These are phyloP conservation scores for Dendryphion nanum DNA, from an alignment of 2,329 filamentous ascomycete genomes.

Conservation along the genomic window DNA sequence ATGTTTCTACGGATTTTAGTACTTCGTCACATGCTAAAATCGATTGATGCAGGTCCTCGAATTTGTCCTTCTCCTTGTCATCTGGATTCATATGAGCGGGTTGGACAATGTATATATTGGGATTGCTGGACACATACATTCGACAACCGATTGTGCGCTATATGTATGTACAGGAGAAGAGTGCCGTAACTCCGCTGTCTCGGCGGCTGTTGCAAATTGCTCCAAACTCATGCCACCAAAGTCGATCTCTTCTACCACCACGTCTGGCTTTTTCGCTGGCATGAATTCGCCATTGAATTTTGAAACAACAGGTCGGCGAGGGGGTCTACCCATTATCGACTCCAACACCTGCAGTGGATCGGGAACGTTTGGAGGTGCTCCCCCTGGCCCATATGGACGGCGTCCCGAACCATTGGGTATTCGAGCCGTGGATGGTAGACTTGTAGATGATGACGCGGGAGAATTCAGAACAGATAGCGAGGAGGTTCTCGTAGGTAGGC, in stretches of 20 bases:
- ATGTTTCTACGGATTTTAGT: conserved; percentile 86
- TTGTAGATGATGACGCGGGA: conserved; percentile 73
- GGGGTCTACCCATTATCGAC: conserved; percentile 52
- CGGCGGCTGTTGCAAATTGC: conserved; percentile 60
- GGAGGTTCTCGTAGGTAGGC: conserved; percentile 69
- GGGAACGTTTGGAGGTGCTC: conserved; percentile 54
- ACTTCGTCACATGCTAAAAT: conserved; percentile 91
- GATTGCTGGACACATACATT: conserved; percentile 61
- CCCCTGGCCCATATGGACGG: conserved; percentile 55
- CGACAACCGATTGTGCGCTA: conserved; percentile 64
- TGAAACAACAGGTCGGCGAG: conserved; percentile 21
- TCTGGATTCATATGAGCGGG: conserved; percentile 50
- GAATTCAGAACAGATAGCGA: conserved; percentile 68
- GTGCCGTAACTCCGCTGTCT: conserved; percentile 28
- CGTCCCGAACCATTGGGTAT: conserved; percentile 65
- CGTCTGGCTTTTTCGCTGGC: conserved; percentile 44
- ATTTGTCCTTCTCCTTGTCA: conserved; percentile 77
- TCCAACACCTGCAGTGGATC: conserved; percentile 72
- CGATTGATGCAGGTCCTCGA: conserved; percentile 85
- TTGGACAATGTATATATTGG: conserved; percentile 9
- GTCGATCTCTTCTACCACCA: conserved; percentile 66
- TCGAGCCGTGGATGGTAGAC: conserved; percentile 65
- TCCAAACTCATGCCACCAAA: conserved; percentile 76
- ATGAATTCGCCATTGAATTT: conserved; percentile 11
- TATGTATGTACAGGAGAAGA: conserved; percentile 46